Evolutionary conservation across 164 flowering plant species (phyloP).

Genomic region (Paratinospora sagittata): DNA sequence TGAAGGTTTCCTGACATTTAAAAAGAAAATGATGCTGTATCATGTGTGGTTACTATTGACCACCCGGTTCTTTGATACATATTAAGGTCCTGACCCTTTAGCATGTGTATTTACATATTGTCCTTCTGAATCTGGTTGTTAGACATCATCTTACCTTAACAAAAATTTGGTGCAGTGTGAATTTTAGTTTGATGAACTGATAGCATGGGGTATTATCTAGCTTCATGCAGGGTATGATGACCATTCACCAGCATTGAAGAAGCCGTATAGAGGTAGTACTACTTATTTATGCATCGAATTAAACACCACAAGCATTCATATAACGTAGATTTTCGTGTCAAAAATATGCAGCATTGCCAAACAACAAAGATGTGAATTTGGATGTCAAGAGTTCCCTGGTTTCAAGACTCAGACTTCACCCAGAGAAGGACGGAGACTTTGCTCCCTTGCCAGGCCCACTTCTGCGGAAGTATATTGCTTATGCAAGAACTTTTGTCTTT

Average conservation of each 20-base stretch:
- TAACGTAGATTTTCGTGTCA: slow-evolving; percentile 7
- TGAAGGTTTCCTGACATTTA: neutral
- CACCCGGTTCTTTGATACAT: neutral
- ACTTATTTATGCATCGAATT: neutral
- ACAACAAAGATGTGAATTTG: slow-evolving; percentile 27
- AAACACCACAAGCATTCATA: neutral
- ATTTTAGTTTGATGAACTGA: neutral
- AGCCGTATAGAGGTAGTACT: slow-evolving; percentile 42
- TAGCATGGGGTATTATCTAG: slow-evolving; percentile 37
- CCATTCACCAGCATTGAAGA: slow-evolving; percentile 50
- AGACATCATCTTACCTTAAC: neutral
- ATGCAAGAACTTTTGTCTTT: slow-evolving; percentile 78
- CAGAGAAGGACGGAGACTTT: slow-evolving; percentile 61
- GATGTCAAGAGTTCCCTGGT: slow-evolving; percentile 51
- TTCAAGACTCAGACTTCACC: slow-evolving; percentile 75
- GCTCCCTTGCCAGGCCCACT: slow-evolving; percentile 77
- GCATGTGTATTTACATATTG: neutral
- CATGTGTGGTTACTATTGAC: neutral
- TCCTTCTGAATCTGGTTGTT: neutral
- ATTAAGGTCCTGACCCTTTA: neutral
- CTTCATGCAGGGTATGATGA: slow-evolving; percentile 80
- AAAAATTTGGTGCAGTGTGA: neutral
- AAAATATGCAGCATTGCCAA: slow-evolving; percentile 36
- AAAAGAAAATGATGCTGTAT: neutral
- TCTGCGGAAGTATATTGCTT: slow-evolving; percentile 92